Conservation (phyloP, 2,329 filamentous ascomycete species). For the Hypoxylon sp. region DNA sequence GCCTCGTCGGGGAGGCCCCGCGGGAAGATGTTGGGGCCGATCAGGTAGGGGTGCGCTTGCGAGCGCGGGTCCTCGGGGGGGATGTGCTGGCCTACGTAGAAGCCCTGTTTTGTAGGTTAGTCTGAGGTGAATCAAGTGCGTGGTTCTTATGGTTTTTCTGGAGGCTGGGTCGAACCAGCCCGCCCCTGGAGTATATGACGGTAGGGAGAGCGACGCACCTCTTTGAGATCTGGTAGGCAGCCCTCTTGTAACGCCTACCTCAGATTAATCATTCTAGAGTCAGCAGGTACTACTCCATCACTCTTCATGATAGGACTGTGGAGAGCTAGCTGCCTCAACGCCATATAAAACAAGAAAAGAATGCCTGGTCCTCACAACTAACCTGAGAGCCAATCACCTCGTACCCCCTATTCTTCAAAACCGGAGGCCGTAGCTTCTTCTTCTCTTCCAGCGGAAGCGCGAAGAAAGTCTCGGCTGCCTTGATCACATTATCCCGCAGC, state of each 20-base stretch:
- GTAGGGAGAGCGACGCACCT: conserved; percentile 34
- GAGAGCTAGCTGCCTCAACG: too few species aligned
- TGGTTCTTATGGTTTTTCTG: not conserved
- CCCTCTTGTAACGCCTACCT: conserved; percentile 58
- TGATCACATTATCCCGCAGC: conserved; percentile 57
- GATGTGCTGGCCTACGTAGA: conserved; percentile 45
- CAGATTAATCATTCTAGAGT: not conserved
- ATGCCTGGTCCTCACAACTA: not conserved
- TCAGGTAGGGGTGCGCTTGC: conserved; percentile 38
- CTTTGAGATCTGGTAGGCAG: conserved; percentile 52
- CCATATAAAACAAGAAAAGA: not conserved
- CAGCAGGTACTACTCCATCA: not conserved
- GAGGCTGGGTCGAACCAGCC: not conserved
- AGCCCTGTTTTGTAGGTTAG: conserved; percentile 31
- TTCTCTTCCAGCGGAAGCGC: conserved; percentile 61
- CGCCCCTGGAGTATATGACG: not conserved
- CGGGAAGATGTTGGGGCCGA: conserved; percentile 45
- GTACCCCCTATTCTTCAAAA: conserved; percentile 61
- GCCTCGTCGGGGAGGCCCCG: conserved; percentile 28
- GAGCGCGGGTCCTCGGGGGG: conserved; percentile 34
- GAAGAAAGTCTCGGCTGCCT: conserved; percentile 61
- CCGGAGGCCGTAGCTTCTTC: conserved; percentile 55
- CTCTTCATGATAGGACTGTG: not conserved
- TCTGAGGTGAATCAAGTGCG: too few species aligned
- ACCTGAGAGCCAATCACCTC: conserved; percentile 59